These are phyloP conservation scores for Atalantia buxifolia DNA, from an alignment of 345 rosid genomes.

Conservation along the genomic window DNA sequence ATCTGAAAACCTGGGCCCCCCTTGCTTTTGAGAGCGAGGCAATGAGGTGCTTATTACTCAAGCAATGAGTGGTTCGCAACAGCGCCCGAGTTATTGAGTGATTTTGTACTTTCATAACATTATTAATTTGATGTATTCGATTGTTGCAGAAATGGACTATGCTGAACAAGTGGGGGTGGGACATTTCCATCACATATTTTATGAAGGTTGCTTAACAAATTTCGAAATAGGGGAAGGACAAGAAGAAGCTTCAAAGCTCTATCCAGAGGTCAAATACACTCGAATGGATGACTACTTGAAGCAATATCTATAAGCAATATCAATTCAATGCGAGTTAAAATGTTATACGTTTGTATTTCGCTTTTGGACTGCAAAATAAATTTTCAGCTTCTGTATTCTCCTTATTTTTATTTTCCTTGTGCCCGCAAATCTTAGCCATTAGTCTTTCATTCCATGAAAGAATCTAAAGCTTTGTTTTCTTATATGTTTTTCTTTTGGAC, in stretches of 20 bases:
- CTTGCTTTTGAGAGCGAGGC: no score
- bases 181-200: constrained; percentile 81
- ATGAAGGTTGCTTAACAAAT: constrained; percentile 78
- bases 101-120: background rate
- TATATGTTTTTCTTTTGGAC: no score
- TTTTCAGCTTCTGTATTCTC: background rate
- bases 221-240: constrained; percentile 55
- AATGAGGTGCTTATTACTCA: no score
- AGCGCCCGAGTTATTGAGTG: no score
- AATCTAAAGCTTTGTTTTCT: no score
- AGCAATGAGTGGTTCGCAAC: no score
- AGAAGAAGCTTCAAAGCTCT: constrained; percentile 76
- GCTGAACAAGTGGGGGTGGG: constrained; percentile 63
- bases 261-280: constrained; percentile 67
- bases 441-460: background rate
- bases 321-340: fast-evolving
- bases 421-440: background rate
- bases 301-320: constrained; percentile 20
- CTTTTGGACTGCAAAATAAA: background rate
- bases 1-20: no score
- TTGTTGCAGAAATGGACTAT: constrained; percentile 46
- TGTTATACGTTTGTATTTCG: no score
- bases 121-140: no score
- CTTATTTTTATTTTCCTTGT: background rate
- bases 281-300: constrained; percentile 66